These are phyloP conservation scores for Purshia tridentata DNA, from an alignment of 306 rosid genomes.

Conservation along the genomic window DNA sequence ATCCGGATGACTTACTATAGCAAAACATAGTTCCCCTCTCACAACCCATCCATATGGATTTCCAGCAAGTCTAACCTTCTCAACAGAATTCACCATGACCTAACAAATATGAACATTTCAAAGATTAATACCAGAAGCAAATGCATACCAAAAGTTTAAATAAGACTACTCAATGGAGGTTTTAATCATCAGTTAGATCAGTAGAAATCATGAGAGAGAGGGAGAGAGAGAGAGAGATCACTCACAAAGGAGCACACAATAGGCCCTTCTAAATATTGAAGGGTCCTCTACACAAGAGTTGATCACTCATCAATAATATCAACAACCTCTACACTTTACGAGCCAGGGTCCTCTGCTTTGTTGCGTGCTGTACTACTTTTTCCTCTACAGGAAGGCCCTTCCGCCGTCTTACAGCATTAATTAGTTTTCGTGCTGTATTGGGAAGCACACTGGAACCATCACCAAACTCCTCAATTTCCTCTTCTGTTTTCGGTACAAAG, in stretches of 20 bases:
- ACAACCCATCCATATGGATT: slow-evolving; percentile 96
- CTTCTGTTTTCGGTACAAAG: slow-evolving; percentile 89
- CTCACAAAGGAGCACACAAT: not conserved
- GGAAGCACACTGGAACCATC: slow-evolving; percentile 91
- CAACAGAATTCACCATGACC: slow-evolving; percentile 93
- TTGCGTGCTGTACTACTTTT: slow-evolving; percentile 85
- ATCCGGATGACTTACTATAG: slow-evolving; percentile 68
- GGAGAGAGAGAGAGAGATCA: no score
- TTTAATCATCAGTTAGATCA: not conserved
- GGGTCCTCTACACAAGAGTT: not conserved
- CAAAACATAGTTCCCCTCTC: slow-evolving; percentile 99
- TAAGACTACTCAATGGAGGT: not conserved
- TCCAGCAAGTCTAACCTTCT: slow-evolving; percentile 91
- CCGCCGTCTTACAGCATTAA: slow-evolving; percentile 64
- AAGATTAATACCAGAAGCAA: slow-evolving; percentile 19
- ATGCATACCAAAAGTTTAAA: not conserved
- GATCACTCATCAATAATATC: not conserved
- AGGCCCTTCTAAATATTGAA: not conserved
- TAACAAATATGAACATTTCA: slow-evolving; percentile 26
- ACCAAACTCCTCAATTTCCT: slow-evolving; percentile 91
- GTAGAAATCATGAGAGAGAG: not conserved
- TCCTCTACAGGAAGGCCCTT: slow-evolving; percentile 93
- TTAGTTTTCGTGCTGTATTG: slow-evolving; percentile 87
- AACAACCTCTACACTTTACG: slow-evolving; percentile 64
- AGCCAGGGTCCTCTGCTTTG: slow-evolving; percentile 89